Percentiles rank a stretch among this genome's conserved stretches.
phyloP scores from a whole-genome alignment of 2,329 filamentous ascomycete species.

The Verticillium albo-atrum region DNA sequence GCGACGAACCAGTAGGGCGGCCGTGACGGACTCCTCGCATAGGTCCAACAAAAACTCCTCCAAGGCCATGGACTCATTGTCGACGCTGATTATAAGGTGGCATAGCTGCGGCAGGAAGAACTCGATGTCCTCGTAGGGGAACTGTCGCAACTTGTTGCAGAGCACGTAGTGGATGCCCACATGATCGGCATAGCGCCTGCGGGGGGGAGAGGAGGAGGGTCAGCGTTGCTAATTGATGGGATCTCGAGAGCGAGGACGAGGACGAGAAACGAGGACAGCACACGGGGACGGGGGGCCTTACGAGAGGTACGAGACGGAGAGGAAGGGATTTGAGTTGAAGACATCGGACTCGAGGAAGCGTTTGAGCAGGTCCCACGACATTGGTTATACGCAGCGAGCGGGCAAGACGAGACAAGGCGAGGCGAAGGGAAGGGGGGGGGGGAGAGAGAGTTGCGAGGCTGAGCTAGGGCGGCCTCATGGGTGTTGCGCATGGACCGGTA shows the following conservation, averaged over 20 bases:
- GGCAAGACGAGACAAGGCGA: neutral
- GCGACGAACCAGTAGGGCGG: constrained; percentile 67
- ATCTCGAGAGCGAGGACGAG: no score
- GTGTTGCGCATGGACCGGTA: neutral
- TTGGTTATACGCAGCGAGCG: constrained; percentile 28
- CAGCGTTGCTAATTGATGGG: constrained; percentile 10
- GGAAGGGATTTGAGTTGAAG: constrained; percentile 86
- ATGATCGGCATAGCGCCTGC: constrained; percentile 84
- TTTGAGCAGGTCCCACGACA: constrained; percentile 85
- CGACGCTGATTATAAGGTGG: constrained; percentile 80
- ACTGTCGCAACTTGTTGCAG: constrained; percentile 83
- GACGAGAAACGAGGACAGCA: constrained; percentile 3
- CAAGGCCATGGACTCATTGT: constrained; percentile 88
- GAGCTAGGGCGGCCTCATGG: constrained; percentile 2
- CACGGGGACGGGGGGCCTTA: no score
- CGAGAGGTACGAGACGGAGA: constrained; percentile 85
- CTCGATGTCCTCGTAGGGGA: constrained; percentile 87
- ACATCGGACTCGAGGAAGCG: constrained; percentile 91
- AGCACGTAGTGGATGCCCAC: constrained; percentile 87
- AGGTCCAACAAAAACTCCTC: constrained; percentile 84
- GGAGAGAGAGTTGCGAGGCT: neutral
- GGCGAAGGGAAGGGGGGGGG: neutral
- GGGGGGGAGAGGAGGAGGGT: constrained; percentile 7
- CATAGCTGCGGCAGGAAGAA: constrained; percentile 88
- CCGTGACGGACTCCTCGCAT: constrained; percentile 83